A percentile compares a stretch with the other conserved stretches of the same genome.
Evolutionary conservation across 2,329 filamentous ascomycete species (phyloP).

Genomic region (Teratosphaeria gauchensis): DNA sequence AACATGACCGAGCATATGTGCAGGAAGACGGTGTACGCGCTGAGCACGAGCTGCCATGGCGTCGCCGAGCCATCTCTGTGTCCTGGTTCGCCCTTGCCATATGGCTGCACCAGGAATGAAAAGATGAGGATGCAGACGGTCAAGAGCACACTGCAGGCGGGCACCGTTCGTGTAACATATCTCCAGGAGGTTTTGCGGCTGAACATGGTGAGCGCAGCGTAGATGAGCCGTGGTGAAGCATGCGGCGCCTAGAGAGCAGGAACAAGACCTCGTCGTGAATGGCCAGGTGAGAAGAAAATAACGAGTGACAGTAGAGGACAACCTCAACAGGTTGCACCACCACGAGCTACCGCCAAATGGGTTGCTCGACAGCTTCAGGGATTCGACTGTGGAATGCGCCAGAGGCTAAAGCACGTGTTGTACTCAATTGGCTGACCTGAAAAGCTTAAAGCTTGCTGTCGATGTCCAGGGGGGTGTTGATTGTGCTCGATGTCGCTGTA

Average conservation of each 20-base stretch:
- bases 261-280: neutral
- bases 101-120: conserved; percentile 19
- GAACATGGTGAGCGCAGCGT: conserved; percentile 30
- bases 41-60: conserved; percentile 19
- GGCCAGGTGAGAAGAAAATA: neutral
- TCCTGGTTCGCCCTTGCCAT: conserved; percentile 15
- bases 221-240: neutral
- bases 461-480: no score
- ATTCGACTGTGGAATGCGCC: neutral
- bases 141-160: conserved; percentile 17
- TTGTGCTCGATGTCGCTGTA: no score
- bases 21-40: conserved; percentile 53
- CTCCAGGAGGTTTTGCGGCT: conserved; percentile 9
- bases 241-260: neutral
- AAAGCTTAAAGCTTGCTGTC: no score
- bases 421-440: no score
- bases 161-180: conserved; percentile 21
- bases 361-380: neutral
- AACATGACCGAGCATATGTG: conserved; percentile 56
- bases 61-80: conserved; percentile 20
- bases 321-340: no score
- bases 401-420: neutral
- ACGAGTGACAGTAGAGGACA: neutral
- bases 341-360: neutral
- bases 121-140: conserved; percentile 16